Conservation (phyloP, 2,329 filamentous ascomycete species). For the Cladophialophora yegresii region DNA sequence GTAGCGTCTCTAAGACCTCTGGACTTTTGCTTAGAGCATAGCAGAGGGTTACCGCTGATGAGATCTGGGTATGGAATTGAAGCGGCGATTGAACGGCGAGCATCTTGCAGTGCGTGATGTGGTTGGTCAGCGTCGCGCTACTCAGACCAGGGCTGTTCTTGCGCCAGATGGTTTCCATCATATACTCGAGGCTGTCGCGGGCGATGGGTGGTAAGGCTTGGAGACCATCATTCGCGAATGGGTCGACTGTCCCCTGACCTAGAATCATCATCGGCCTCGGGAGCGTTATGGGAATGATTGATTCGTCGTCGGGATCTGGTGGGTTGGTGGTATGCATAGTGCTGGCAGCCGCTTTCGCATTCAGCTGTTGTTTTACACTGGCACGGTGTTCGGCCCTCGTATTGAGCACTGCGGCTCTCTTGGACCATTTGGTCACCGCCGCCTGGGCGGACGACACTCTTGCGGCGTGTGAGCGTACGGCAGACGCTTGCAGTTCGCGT, state of each 20-base stretch:
- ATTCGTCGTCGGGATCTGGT: not conserved
- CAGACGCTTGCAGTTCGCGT: not conserved
- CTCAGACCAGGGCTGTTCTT: not conserved
- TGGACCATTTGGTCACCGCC: constrained; percentile 1
- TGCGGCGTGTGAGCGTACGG: not conserved
- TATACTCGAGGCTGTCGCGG: not conserved
- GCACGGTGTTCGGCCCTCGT: not conserved
- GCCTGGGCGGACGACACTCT: not conserved
- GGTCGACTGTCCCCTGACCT: not conserved
- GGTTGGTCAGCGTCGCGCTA: not conserved
- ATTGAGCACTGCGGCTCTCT: not conserved
- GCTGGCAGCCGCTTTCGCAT: not conserved
- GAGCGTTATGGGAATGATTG: not conserved
- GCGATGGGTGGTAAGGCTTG: not conserved
- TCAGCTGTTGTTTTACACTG: not conserved
- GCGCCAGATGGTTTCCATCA: not conserved
- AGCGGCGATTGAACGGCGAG: not conserved
- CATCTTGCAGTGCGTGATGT: not conserved
- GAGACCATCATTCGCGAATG: not conserved
- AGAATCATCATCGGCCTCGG: not conserved
- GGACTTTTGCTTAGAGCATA: not conserved
- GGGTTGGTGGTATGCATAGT: not conserved
- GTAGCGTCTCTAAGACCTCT: not conserved
- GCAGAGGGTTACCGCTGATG: not conserved
- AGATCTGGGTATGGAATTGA: not conserved